Percentiles rank a stretch among this genome's conserved stretches.
These are phyloP conservation scores for Aspergillus floridensis DNA, from an alignment of 2,329 filamentous ascomycete genomes.

Conservation along the genomic window DNA sequence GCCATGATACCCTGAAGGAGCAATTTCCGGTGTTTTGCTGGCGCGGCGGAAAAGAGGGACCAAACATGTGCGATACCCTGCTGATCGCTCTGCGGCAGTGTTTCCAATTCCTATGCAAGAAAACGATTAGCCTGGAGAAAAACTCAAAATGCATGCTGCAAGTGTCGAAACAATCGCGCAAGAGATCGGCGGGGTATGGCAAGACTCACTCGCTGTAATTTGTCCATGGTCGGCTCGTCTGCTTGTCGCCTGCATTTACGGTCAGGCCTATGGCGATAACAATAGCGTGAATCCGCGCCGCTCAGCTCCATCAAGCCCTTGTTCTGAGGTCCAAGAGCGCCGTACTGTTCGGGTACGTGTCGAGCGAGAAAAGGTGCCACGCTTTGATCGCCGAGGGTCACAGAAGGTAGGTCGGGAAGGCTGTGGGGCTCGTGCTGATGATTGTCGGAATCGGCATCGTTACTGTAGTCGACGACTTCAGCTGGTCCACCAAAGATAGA, in stretches of 20 bases:
- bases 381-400: conserved; percentile 70
- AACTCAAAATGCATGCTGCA: neutral
- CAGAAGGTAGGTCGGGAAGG: conserved; percentile 40
- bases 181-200: neutral
- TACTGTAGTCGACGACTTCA: conserved; percentile 13
- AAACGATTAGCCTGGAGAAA: neutral
- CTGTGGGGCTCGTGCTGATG: conserved; percentile 25
- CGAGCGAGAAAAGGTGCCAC: conserved; percentile 85
- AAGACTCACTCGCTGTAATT: conserved; percentile 73
- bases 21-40: conserved; percentile 86
- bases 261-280: conserved; percentile 91
- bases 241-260: conserved; percentile 89
- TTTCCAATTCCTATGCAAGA: conserved; percentile 67
- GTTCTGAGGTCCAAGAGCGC: conserved; percentile 60
- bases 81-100: conserved; percentile 78
- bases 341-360: conserved; percentile 87
- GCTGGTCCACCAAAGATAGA: conserved; percentile 25
- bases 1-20: conserved; percentile 96
- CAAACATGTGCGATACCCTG: conserved; percentile 96
- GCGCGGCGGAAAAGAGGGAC: conserved; percentile 95
- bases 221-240: conserved; percentile 94
- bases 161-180: neutral
- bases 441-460: conserved; percentile 22
- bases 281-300: conserved; percentile 75
- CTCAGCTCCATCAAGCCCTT: conserved; percentile 44